Conservation (phyloP, 352 stramenopile genomes). For the Globisporangium sylvaticum region DNA sequence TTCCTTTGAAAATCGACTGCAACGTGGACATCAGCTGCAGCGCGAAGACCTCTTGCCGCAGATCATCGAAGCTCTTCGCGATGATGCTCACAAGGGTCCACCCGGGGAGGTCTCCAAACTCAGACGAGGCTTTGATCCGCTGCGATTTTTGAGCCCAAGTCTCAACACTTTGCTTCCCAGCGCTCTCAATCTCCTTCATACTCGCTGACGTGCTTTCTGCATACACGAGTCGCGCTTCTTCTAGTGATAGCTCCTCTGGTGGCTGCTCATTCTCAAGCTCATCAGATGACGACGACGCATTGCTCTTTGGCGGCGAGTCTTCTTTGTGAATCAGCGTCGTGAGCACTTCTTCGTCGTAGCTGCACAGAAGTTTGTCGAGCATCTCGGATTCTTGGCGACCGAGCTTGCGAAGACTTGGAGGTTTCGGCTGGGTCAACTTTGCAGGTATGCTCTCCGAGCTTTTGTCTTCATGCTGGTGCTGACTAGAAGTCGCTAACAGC, state of each 20-base stretch:
- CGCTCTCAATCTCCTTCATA: neutral
- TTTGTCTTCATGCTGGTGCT: slow-evolving; percentile 6
- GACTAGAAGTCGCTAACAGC: neutral
- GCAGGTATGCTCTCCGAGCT: slow-evolving; percentile 5
- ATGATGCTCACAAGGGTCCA: slow-evolving; percentile 38
- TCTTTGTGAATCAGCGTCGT: neutral
- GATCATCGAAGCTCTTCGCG: slow-evolving; percentile 38
- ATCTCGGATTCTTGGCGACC: slow-evolving; percentile 26
- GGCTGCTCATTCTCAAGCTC: slow-evolving; percentile 14
- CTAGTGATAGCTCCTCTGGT: slow-evolving; percentile 23
- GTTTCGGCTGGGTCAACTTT: neutral
- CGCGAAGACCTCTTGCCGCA: slow-evolving; percentile 38
- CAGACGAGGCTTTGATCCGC: slow-evolving; percentile 19
- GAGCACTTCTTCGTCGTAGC: slow-evolving; percentile 11
- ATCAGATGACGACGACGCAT: neutral
- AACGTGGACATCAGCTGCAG: slow-evolving; percentile 31
- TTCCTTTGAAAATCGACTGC: slow-evolving; percentile 27
- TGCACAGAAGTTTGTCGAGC: slow-evolving; percentile 28
- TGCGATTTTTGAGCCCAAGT: slow-evolving; percentile 18
- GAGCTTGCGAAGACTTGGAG: slow-evolving; percentile 15
- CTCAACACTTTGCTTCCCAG: slow-evolving; percentile 1
- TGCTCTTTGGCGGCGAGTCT: neutral
- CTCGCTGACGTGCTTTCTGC: slow-evolving; percentile 21
- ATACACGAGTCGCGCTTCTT: slow-evolving; percentile 26
- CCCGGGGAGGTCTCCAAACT: slow-evolving; percentile 20